These are phyloP conservation scores for Martensiomyces pterosporus DNA, from an alignment of 192 early-diverging fungal genomes.

Conservation along the genomic window DNA sequence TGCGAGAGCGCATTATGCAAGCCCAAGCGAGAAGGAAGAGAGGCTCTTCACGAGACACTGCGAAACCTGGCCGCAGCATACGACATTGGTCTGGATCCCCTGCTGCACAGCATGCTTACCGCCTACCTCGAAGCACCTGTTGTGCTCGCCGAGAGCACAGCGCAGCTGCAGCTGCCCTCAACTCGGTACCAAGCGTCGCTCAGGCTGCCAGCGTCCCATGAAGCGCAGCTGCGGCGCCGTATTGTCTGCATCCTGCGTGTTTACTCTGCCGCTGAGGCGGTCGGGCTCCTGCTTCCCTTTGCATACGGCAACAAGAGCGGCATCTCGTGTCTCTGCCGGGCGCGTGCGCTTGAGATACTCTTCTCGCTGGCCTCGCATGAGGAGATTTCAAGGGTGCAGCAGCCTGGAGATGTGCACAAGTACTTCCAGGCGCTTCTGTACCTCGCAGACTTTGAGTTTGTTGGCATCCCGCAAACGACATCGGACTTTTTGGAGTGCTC, in stretches of 20 bases:
- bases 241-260: conserved; percentile 53
- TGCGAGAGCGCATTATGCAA: conserved; percentile 2
- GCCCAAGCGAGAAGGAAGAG: background rate
- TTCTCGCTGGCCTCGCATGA: conserved; percentile 51
- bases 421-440: conserved; percentile 64
- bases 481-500: conserved; percentile 60
- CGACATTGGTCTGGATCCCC: conserved; percentile 24
- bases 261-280: conserved; percentile 31
- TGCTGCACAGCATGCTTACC: conserved; percentile 24
- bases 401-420: conserved; percentile 30
- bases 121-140: conserved; percentile 27
- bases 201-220: conserved; percentile 20
- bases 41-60: conserved; percentile 20
- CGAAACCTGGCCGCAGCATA: conserved; percentile 31
- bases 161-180: conserved; percentile 28
- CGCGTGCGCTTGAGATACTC: conserved; percentile 57
- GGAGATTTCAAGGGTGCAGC: conserved; percentile 41
- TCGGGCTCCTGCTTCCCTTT: conserved; percentile 46
- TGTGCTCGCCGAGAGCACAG: conserved; percentile 3
- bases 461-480: conserved; percentile 55
- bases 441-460: conserved; percentile 66
- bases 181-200: conserved; percentile 30
- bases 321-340: conserved; percentile 54
- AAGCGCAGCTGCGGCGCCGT: conserved; percentile 46
- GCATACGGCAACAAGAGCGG: conserved; percentile 44